Base-by-base conservation (phyloP, 2,329 filamentous ascomycete genomes). In the Diplodia sapinea region DNA sequence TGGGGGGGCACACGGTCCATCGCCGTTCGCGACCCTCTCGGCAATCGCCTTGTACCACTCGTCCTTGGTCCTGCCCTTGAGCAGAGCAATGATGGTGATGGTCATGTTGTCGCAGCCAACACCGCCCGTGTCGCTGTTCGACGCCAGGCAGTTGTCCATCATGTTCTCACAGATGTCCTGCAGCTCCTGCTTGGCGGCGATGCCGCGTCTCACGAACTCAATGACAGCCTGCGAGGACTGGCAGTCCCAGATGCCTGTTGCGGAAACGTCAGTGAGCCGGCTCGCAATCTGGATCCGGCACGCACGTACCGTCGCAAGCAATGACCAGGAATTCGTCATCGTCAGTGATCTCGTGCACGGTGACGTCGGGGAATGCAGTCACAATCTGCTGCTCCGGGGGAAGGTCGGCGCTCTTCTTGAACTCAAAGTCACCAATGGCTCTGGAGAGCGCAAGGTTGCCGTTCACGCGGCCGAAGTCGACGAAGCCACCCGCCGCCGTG, bases 101-200 rank as follows among this genome's bases (percentile, higher is more conserved):
- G 95, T 99, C 95, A 99, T 99, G 85, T 99, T 99, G 84, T 99
- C 95, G 80, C 95, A 99, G 70, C 95, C 95, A 70, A 99, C 94
- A 71, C 95, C 95, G 66, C 95, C 95, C 38, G 94, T 97, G 82
- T 99, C 95, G 72, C 94, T 97, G 86, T 96, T 98, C 70, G 94
- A 96, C 50, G 95, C 94, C 72, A 99, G 86, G 79, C 95, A 99
- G 84, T 98, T 99, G 84, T 99, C 94, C 95, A 99, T 99, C 93
- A 99, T 97, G 83, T 99, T 99, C 82, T 99, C 95, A 80, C 94
- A 98, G 75, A 99, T 98, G 79, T 92, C 91, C 67, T 94, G 89
- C 63, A 99, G 87, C 61, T 96, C 91, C 82, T 99, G 95, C 84
- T 97, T 97, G 63, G 94, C 94, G 61, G 93, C 94, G 79, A 99